These are phyloP conservation scores for Boeremia lycopersici DNA, from an alignment of 2,329 filamentous ascomycete genomes.

Conservation along the genomic window DNA sequence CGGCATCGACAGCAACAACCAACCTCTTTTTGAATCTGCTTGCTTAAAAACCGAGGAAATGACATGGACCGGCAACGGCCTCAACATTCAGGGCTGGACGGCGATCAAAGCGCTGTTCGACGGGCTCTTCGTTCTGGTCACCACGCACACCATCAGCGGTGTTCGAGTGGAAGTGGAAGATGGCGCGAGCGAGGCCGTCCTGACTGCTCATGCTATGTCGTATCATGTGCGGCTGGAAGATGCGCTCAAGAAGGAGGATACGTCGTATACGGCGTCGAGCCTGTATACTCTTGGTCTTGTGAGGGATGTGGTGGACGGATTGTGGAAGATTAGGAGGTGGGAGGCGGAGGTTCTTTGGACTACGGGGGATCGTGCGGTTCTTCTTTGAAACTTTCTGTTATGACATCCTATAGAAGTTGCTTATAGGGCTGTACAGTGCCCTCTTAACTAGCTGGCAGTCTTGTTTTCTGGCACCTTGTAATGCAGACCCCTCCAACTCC, in stretches of 20 bases:
- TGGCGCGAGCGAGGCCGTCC: slow-evolving; percentile 19
- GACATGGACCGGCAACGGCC: slow-evolving; percentile 21
- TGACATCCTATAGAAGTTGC: too few species aligned
- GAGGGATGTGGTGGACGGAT: slow-evolving; percentile 19
- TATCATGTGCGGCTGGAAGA: slow-evolving; percentile 32
- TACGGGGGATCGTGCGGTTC: slow-evolving; percentile 23
- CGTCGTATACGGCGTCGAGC: slow-evolving; percentile 26
- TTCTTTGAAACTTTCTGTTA: slow-evolving; percentile 5
- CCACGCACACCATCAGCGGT: slow-evolving; percentile 33
- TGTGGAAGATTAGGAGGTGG: slow-evolving; percentile 39
- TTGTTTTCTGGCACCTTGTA: too few species aligned
- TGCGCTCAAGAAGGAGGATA: slow-evolving; percentile 23
- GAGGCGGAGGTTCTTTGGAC: slow-evolving; percentile 30
- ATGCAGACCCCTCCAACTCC: too few species aligned
- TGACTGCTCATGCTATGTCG: slow-evolving; percentile 27
- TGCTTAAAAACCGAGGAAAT: slow-evolving; percentile 26
- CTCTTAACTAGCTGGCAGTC: too few species aligned
- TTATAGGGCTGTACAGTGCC: too few species aligned
- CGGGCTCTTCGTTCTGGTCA: slow-evolving; percentile 25
- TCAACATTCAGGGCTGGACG: slow-evolving; percentile 23
- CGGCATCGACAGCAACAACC: slow-evolving; percentile 32
- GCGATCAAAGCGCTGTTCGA: slow-evolving; percentile 22
- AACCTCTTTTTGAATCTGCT: slow-evolving; percentile 26
- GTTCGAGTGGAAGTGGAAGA: slow-evolving; percentile 27
- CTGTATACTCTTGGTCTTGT: slow-evolving; percentile 31